Evolutionary conservation across 2,329 filamentous ascomycete genomes (phyloP).

Genomic region (Venturia pyrina): DNA sequence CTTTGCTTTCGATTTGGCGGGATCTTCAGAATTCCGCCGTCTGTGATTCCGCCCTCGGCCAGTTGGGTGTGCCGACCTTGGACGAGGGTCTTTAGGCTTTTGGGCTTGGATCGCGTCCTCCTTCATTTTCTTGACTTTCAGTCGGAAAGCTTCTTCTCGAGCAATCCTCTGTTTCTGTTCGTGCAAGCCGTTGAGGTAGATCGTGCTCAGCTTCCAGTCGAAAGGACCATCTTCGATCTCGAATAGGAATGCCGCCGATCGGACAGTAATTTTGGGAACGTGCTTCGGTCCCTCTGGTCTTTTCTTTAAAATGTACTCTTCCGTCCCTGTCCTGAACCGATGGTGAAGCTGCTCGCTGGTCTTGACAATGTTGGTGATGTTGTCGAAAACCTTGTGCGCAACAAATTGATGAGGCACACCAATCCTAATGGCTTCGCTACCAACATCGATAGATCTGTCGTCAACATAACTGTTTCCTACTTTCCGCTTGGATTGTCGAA

Average conservation of each 20-base stretch:
- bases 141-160: slow-evolving; percentile 76
- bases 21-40: slow-evolving; percentile 24
- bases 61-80: slow-evolving; percentile 41
- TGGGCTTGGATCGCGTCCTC: slow-evolving; percentile 36
- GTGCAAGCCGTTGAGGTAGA: slow-evolving; percentile 78
- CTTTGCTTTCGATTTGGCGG: slow-evolving; percentile 21
- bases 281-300: slow-evolving; percentile 74
- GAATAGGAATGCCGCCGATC: slow-evolving; percentile 73
- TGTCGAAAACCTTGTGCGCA: slow-evolving; percentile 86
- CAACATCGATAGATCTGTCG: slow-evolving; percentile 75
- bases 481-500: slow-evolving; percentile 67
- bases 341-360: slow-evolving; percentile 85
- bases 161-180: slow-evolving; percentile 87
- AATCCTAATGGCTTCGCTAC: slow-evolving; percentile 74
- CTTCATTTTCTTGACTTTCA: slow-evolving; percentile 81
- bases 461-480: slow-evolving; percentile 51
- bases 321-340: slow-evolving; percentile 76
- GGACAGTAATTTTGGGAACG: slow-evolving; percentile 75
- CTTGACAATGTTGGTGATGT: slow-evolving; percentile 79
- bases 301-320: slow-evolving; percentile 82
- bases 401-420: slow-evolving; percentile 87
- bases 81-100: slow-evolving; percentile 32
- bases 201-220: slow-evolving; percentile 92
- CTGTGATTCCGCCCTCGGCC: slow-evolving; percentile 32
- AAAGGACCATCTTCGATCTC: slow-evolving; percentile 94